Evolutionary conservation across 1,284 basidiomycete species (phyloP), one percentile per base, ranked within the genome.

Genomic region (Afroboletus lepidellus): DNA sequence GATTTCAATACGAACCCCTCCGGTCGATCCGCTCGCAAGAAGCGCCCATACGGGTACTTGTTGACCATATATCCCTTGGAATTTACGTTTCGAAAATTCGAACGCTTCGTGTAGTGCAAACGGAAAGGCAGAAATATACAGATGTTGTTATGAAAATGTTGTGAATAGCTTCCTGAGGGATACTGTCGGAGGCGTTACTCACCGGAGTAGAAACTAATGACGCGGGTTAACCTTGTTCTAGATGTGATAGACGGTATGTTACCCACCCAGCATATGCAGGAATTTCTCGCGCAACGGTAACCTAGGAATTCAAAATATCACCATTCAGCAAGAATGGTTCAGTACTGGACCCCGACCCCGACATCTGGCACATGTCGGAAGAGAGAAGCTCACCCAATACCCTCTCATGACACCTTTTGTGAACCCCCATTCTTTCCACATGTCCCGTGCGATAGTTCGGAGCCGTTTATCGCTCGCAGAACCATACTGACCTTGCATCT

Each of bases 401-500:
- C 96, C 96, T 30, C 96, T 77, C 94, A 98, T 97, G 48, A 98
- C 81, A 8, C 96, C 96, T 54, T 84, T 79, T 39, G 84, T 74
- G 58, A 98, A 84, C 0, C 96, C 95, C 77, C 87, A 92, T 51
- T 90, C 72, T 27, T 65, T 69, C 87, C 92, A 96, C 84, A 95
- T 92, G 60, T 95, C 91, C 18, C 72, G 75, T 6, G 84, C 83
- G 5, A 97, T 79, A 3, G 74, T 77, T 29, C 84, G 74, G 29
- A 97, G 77, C 39, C 83, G 80, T 72, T 95, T 91, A 66, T 95
- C 92, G 6, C 79, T 76, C 11, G 80, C 76, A 3, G 76, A 78
- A 18, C 89, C 91, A 60, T 93, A 94, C 65, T 95, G 92, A 5
- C 92, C 94, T 72, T 98, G 95, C 94, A 98, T 97, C n/a, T 92